Evolutionary conservation across 192 early-diverging fungal genomes (phyloP).

Genomic region (Umbelopsis sp.): DNA sequence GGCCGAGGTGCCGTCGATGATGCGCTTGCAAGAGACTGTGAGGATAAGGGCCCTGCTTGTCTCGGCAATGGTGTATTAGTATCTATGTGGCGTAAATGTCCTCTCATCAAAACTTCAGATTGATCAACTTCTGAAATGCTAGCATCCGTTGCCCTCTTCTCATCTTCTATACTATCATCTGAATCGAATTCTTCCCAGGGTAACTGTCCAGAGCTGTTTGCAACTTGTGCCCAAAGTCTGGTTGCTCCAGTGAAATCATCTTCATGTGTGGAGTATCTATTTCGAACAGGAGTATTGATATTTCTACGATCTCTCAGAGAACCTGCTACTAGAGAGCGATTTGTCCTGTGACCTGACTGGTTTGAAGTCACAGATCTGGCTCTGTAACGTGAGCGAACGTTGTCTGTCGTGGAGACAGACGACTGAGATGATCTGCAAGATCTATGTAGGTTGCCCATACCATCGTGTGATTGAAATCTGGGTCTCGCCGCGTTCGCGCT

Average conservation of each 20-base stretch:
- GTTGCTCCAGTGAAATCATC: constrained; percentile 13
- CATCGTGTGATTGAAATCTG: neutral
- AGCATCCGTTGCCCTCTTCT: constrained; percentile 3
- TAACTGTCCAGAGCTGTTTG: neutral
- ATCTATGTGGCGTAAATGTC: neutral
- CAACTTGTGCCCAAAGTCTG: neutral
- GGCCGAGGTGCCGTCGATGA: neutral
- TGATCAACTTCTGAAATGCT: constrained; percentile 12
- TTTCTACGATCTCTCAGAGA: constrained; percentile 7
- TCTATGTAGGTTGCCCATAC: neutral
- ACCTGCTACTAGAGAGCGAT: constrained; percentile 10
- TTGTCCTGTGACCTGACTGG: constrained; percentile 1
- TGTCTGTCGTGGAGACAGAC: constrained; percentile 10
- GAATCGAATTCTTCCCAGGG: constrained; percentile 1
- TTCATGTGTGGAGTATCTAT: constrained; percentile 2
- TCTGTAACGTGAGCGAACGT: neutral
- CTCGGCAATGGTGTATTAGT: neutral
- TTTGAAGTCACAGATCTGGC: constrained; percentile 7
- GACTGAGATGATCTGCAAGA: constrained; percentile 13
- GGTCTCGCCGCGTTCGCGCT: neutral
- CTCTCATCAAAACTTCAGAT: neutral
- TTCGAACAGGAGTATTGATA: neutral
- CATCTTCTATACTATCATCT: constrained; percentile 16
- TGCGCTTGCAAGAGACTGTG: neutral
- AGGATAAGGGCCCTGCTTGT: neutral